Evolutionary conservation across 1,284 basidiomycete species (phyloP).

Genomic region (Retiboletus flavoniger): DNA sequence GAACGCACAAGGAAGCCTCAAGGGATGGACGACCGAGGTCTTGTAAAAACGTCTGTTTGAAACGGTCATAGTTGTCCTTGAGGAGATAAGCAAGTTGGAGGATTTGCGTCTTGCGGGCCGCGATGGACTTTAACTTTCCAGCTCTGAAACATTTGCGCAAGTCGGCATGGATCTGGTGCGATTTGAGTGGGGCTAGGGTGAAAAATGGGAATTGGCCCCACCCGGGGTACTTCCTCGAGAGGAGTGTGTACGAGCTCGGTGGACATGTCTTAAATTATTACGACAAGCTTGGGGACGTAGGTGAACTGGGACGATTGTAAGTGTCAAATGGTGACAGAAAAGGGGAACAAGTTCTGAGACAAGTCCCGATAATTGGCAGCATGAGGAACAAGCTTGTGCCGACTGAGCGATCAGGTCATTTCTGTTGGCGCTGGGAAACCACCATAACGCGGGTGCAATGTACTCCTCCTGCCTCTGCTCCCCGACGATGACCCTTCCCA

Average conservation of each 20-base stretch:
- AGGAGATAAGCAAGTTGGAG: conserved; percentile 64
- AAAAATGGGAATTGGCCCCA: conserved; percentile 13
- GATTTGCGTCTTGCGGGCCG: conserved; percentile 66
- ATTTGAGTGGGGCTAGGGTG: neutral
- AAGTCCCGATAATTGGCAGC: too few relatives aligned
- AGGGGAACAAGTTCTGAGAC: too few relatives aligned
- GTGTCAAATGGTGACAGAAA: too few relatives aligned
- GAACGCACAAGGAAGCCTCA: conserved; percentile 57
- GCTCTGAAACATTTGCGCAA: conserved; percentile 53
- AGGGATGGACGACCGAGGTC: conserved; percentile 59
- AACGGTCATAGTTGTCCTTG: conserved; percentile 59
- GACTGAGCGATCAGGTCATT: too few relatives aligned
- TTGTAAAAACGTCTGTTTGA: conserved; percentile 51
- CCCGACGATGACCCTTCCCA: too few relatives aligned
- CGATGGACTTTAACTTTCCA: conserved; percentile 59
- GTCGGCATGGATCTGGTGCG: conserved; percentile 49
- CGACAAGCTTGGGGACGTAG: too few relatives aligned
- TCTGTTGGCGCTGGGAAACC: too few relatives aligned
- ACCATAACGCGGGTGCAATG: too few relatives aligned
- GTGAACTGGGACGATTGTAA: too few relatives aligned
- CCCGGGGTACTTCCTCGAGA: conserved; percentile 43
- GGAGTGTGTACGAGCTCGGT: conserved; percentile 33
- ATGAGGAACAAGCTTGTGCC: too few relatives aligned
- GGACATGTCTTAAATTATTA: conserved; percentile 17
- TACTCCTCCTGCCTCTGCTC: too few relatives aligned